Percentiles rank a stretch among this genome's conserved stretches.
phyloP scores from a whole-genome alignment of 78 protist genomes.

The Dictyostelium citrinum region DNA sequence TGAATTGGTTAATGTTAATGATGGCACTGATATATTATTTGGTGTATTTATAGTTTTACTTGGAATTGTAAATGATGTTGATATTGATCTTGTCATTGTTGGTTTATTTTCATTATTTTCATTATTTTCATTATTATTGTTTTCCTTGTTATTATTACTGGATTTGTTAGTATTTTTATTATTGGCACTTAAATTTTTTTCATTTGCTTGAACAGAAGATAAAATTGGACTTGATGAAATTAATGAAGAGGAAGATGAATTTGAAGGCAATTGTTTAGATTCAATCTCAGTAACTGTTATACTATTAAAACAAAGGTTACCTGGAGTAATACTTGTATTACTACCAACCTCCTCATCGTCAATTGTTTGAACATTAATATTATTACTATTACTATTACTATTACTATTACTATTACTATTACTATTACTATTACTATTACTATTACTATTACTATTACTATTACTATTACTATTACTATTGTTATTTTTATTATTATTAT shows the following conservation, averaged over 20 bases:
- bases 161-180: not conserved
- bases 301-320: not conserved
- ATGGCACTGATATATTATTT: not conserved
- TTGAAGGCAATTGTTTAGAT: not conserved
- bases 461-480: not conserved
- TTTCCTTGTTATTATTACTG: not conserved
- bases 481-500: not conserved
- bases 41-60: not conserved
- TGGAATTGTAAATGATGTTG: constrained; percentile 8
- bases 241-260: not conserved
- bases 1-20: not conserved
- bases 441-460: no score
- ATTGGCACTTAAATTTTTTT: not conserved
- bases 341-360: not conserved
- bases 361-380: not conserved
- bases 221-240: not conserved
- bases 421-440: no score
- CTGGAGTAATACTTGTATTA: not conserved
- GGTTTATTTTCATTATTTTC: not conserved
- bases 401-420: no score
- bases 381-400: no score
- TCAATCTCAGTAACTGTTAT: not conserved
- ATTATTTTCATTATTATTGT: not conserved
- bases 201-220: not conserved
- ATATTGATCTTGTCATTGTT: not conserved